Base-by-base conservation (phyloP, 192 early-diverging fungal genomes). In the Rhizoclosmatium sp. region DNA sequence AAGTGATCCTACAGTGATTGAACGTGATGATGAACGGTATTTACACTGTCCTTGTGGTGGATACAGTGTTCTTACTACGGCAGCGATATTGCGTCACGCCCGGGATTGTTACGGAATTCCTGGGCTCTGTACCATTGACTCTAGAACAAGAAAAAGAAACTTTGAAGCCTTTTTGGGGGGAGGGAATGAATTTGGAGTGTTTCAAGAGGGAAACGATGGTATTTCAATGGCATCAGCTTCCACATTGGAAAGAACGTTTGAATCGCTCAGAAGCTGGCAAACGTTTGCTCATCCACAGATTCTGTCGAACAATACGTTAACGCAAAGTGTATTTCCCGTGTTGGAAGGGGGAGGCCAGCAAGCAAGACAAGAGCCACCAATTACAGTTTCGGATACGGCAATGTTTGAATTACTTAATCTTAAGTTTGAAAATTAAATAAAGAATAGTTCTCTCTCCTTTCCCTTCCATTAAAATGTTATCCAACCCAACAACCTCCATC, bases 11-110 rank as follows among this genome's bases (percentile, higher is more conserved):
- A 23, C 3, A 65, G 67, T 69, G 10, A 69, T 69, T 21, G 31
- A 69, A 69, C 67, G 67, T 44, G 67, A 21, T 2, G 14, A 21
- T 7, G 67, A 69, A 12, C 31, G 67, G 9, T 69, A 69, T 23
- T 44, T 69, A 9, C n/a, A 42, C 45, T 69, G 67, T 44, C 67
- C 67, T 4, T 69, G 67, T 69, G 67, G 67, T 21, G 46, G 12
- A 3, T 69, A 69, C 67, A 16, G 41, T 5, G 67, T 69, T 16
- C 16, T 69, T 2, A 69, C 67, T 2, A 69, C 67, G 10, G 67
- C 67, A 42, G 67, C 67, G 16, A 69, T 69, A 44, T 44, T 69
- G 4, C 39, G 44, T 45, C 67, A 69, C 67, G 5, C n/a, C 47
- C 39, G 46, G 44, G 14, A 2, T 9, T 69, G 67, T 23, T 23